phyloP scores from a whole-genome alignment of 371 early-diverging fungal species.

The Apophysomyces trapeziformis region DNA sequence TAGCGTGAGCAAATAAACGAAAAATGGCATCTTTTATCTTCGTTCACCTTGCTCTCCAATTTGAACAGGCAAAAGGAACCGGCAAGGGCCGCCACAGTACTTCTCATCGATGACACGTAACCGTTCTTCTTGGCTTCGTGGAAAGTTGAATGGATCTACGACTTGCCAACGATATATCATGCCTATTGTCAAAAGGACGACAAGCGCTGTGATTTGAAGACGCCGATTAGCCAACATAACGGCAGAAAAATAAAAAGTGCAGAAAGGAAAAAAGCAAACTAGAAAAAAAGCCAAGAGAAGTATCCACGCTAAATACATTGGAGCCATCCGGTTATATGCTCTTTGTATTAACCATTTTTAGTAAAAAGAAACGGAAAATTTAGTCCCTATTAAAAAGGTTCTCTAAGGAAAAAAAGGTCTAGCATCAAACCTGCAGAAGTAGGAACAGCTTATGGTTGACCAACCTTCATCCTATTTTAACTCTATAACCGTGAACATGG shows the following conservation, averaged over 20 bases:
- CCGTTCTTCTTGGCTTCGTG: conserved; percentile 77
- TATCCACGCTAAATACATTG: neutral
- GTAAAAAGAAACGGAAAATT: neutral
- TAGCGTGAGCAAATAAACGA: neutral
- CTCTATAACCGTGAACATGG: too few relatives aligned
- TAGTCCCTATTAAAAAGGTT: neutral
- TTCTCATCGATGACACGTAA: conserved; percentile 25
- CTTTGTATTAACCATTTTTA: neutral
- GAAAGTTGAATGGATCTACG: conserved; percentile 52
- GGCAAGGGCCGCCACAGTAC: conserved; percentile 45
- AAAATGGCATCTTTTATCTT: neutral
- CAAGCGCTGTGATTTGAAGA: neutral
- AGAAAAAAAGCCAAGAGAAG: neutral
- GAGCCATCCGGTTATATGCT: neutral
- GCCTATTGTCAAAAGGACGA: neutral
- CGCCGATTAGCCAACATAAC: neutral
- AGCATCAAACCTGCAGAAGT: too few relatives aligned
- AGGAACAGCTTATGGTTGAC: too few relatives aligned
- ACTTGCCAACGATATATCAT: neutral
- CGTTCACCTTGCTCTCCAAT: conserved; percentile 47
- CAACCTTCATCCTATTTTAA: too few relatives aligned
- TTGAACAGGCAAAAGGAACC: conserved; percentile 36
- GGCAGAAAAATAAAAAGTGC: neutral
- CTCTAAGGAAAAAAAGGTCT: neutral
- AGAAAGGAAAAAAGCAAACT: neutral